phyloP scores from a whole-genome alignment of 2,329 filamentous ascomycete species.

The Hymenoscyphus scutula region DNA sequence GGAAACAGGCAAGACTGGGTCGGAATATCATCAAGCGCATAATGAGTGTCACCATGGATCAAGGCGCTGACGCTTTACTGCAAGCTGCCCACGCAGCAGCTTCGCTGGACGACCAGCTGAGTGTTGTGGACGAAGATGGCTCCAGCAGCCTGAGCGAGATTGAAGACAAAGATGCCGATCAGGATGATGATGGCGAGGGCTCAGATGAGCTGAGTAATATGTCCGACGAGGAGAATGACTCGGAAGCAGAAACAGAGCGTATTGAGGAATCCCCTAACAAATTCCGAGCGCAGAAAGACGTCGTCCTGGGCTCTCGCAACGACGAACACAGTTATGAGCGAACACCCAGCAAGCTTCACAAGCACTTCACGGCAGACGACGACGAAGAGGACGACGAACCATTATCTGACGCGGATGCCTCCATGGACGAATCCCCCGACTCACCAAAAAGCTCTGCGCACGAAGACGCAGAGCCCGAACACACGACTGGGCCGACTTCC shows the following conservation, averaged over 20 bases:
- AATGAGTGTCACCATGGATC: slow-evolving; percentile 34
- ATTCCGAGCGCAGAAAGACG: slow-evolving; percentile 56
- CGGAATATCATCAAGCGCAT: slow-evolving; percentile 25
- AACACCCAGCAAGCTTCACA: slow-evolving; percentile 75
- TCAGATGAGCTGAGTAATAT: slow-evolving; percentile 37
- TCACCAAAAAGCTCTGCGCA: slow-evolving; percentile 39
- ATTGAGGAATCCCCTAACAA: slow-evolving; percentile 83
- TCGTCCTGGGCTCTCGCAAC: slow-evolving; percentile 56
- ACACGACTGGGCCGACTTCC: slow-evolving; percentile 38
- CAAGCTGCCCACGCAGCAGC: slow-evolving; percentile 29
- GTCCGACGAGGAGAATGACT: slow-evolving; percentile 60
- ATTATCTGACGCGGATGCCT: slow-evolving; percentile 38
- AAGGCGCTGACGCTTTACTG: slow-evolving; percentile 30
- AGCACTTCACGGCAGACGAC: slow-evolving; percentile 47
- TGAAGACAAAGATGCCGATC: slow-evolving; percentile 72
- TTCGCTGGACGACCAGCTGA: slow-evolving; percentile 32
- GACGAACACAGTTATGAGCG: slow-evolving; percentile 57
- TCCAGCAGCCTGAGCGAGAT: slow-evolving; percentile 94
- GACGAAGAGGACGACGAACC: slow-evolving; percentile 41
- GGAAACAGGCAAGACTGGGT: slow-evolving; percentile 26
- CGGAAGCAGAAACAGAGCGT: slow-evolving; percentile 92
- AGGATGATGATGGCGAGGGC: slow-evolving; percentile 50
- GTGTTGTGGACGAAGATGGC: slow-evolving; percentile 50
- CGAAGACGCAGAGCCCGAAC: slow-evolving; percentile 38
- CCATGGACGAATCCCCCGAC: slow-evolving; percentile 38